These are phyloP conservation scores for Coemansia javaensis DNA, from an alignment of 192 early-diverging fungal species.

Conservation along the genomic window DNA sequence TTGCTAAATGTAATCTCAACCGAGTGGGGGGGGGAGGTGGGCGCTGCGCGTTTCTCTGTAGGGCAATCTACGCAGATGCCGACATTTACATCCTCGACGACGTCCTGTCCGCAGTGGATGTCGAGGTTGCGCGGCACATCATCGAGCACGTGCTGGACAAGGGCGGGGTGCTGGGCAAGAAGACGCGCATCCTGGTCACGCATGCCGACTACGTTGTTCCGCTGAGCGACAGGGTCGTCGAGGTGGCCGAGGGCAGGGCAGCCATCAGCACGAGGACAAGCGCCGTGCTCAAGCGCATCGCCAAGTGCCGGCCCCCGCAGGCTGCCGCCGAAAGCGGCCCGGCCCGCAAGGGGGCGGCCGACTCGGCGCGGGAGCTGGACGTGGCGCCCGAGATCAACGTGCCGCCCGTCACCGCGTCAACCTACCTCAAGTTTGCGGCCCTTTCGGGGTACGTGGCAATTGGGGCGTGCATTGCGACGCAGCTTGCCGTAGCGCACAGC, in stretches of 20 bases:
- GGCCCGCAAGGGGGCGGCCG: too few species aligned
- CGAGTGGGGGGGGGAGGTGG: background rate
- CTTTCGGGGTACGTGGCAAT: conserved; percentile 5
- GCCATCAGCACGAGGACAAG: background rate
- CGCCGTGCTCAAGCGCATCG: background rate
- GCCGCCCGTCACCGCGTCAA: background rate
- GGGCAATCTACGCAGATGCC: conserved; percentile 58
- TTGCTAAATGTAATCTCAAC: too few species aligned
- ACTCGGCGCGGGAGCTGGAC: conserved; percentile 1
- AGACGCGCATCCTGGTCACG: conserved; percentile 32
- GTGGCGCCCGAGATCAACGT: conserved; percentile 4
- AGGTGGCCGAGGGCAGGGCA: conserved; percentile 1
- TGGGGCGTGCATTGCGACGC: background rate
- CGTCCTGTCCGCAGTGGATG: conserved; percentile 29
- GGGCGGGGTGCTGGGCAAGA: conserved; percentile 15
- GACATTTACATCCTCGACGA: conserved; percentile 47
- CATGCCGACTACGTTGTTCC: conserved; percentile 41
- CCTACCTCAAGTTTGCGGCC: conserved; percentile 1
- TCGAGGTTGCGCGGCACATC: conserved; percentile 18
- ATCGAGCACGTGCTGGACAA: conserved; percentile 22
- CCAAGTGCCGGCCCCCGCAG: background rate
- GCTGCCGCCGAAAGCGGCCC: background rate
- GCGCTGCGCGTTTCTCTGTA: conserved; percentile 4
- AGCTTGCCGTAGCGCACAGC: conserved; percentile 5
- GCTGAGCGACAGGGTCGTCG: conserved; percentile 17